Conservation (phyloP, 129 eudicot genomes). For the Glebionis coronaria region DNA sequence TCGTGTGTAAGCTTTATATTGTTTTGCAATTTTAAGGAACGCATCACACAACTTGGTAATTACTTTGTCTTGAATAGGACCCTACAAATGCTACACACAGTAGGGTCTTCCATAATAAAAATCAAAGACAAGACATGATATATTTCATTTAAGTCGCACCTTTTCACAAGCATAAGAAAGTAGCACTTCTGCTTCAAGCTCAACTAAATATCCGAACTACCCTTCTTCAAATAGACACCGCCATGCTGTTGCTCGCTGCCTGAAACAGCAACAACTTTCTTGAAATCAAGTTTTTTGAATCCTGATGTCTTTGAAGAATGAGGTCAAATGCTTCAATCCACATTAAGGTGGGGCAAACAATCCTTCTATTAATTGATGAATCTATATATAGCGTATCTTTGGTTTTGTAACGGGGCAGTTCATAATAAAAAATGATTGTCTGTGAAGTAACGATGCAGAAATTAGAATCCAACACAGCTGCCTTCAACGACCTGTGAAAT, state of each 20-base stretch:
- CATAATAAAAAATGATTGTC: conserved; percentile 68
- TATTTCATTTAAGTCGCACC: conserved; percentile 42
- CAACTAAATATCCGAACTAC: conserved; percentile 49
- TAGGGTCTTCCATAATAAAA: conserved; percentile 17
- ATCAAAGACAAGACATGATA: conserved; percentile 3
- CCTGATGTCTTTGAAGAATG: conserved; percentile 49
- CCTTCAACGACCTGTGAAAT: conserved; percentile 76
- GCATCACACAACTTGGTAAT: too few relatives aligned
- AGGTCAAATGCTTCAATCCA: conserved; percentile 94
- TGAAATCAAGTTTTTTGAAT: conserved; percentile 57
- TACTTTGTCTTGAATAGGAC: conserved; percentile 94
- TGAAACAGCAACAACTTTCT: conserved; percentile 67
- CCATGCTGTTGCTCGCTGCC: conserved; percentile 99
- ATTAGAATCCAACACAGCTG: conserved; percentile 75
- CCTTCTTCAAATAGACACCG: conserved; percentile 87
- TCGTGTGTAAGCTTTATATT: conserved; percentile 80
- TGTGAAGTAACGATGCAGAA: conserved; percentile 58
- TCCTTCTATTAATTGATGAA: conserved; percentile 53
- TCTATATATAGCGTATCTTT: conserved; percentile 90
- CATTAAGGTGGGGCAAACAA: conserved; percentile 85
- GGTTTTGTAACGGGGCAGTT: conserved; percentile 79
- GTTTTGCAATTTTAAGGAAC: conserved; percentile 72
- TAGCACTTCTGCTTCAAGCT: conserved; percentile 96
- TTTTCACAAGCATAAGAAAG: conserved; percentile 97
- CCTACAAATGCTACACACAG: conserved; percentile 42